Percentiles rank a stretch among this genome's conserved stretches.
These are phyloP conservation scores for Nemania sp. DNA, from an alignment of 2,329 filamentous ascomycete genomes.

Conservation along the genomic window DNA sequence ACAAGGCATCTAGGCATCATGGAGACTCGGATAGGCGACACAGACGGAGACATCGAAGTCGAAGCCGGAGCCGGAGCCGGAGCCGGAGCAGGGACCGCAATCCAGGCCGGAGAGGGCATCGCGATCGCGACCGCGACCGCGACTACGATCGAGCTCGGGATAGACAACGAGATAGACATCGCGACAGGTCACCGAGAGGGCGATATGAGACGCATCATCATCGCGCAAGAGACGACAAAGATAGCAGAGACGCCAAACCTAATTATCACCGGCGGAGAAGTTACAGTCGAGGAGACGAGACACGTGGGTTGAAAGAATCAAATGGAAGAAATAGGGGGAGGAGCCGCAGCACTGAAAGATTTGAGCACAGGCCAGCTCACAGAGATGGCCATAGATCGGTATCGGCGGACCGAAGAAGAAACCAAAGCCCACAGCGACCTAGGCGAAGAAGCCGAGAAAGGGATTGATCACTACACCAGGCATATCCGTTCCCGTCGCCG, in stretches of 20 bases:
- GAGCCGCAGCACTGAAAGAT: conserved; percentile 30
- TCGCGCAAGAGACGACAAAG: conserved; percentile 47
- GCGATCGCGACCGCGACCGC: no score
- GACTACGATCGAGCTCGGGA: conserved; percentile 30
- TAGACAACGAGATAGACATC: conserved; percentile 34
- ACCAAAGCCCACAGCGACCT: conserved; percentile 30
- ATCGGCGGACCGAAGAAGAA: conserved; percentile 32
- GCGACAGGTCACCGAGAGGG: conserved; percentile 35
- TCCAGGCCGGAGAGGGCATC: conserved; percentile 21
- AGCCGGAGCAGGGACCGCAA: conserved; percentile 39
- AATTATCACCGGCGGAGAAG: conserved; percentile 37
- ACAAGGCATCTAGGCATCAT: conserved; percentile 32
- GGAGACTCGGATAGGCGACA: conserved; percentile 41
- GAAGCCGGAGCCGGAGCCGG: conserved; percentile 36
- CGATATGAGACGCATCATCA: conserved; percentile 29
- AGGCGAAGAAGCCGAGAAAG: conserved; percentile 25
- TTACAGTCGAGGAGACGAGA: conserved; percentile 29
- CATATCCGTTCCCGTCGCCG: not conserved
- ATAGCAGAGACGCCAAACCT: conserved; percentile 51
- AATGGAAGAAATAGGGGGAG: conserved; percentile 30
- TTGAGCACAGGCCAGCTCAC: conserved; percentile 24
- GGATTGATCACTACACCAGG: conserved; percentile 9
- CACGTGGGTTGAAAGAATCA: conserved; percentile 20
- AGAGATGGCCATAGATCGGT: conserved; percentile 29
- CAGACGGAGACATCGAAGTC: conserved; percentile 41